A percentile compares a stretch with the other conserved stretches of the same genome.
These are phyloP conservation scores for Fusarium virguliforme DNA, from an alignment of 2,329 filamentous ascomycete genomes.

Conservation along the genomic window DNA sequence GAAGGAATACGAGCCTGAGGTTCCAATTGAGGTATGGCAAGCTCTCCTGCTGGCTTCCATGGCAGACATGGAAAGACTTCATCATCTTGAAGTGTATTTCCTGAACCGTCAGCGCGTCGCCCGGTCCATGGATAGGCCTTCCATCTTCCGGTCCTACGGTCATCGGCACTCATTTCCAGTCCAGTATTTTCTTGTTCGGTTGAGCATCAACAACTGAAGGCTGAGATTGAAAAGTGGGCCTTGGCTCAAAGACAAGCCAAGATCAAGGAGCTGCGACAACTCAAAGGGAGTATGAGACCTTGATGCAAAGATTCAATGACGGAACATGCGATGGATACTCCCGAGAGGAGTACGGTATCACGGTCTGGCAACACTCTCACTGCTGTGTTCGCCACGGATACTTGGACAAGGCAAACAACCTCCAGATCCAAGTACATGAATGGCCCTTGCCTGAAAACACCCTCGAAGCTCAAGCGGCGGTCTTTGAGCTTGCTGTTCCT, in stretches of 20 bases:
- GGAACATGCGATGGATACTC: no score
- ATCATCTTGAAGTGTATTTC: slow-evolving; percentile 62
- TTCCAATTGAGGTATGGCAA: slow-evolving; percentile 60
- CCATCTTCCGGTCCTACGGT: slow-evolving; percentile 41
- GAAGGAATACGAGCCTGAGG: slow-evolving; percentile 62
- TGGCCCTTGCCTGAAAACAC: slow-evolving; percentile 66
- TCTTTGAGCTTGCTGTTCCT: slow-evolving; percentile 70
- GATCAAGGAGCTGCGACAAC: slow-evolving; percentile 23
- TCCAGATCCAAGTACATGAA: slow-evolving; percentile 68
- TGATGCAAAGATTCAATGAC: no score
- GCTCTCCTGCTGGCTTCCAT: slow-evolving; percentile 63
- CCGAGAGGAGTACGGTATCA: no score
- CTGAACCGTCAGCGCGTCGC: background rate
- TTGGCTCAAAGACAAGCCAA: slow-evolving; percentile 11
- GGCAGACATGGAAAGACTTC: slow-evolving; percentile 63
- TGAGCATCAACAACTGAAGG: slow-evolving; percentile 56
- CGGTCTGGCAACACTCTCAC: slow-evolving; percentile 12
- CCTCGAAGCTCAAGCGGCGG: slow-evolving; percentile 59
- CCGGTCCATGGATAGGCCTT: background rate
- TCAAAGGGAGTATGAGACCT: no score
- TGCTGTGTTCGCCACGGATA: slow-evolving; percentile 59
- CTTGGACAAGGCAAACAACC: slow-evolving; percentile 48
- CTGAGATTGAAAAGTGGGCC: slow-evolving; percentile 60
- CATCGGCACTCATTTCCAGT: slow-evolving; percentile 34
- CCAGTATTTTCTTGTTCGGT: slow-evolving; percentile 40